Evolutionary conservation across 163 green algal genomes (phyloP), one percentile per base, ranked within the genome.

Genomic region (Scenedesmus sp.): DNA sequence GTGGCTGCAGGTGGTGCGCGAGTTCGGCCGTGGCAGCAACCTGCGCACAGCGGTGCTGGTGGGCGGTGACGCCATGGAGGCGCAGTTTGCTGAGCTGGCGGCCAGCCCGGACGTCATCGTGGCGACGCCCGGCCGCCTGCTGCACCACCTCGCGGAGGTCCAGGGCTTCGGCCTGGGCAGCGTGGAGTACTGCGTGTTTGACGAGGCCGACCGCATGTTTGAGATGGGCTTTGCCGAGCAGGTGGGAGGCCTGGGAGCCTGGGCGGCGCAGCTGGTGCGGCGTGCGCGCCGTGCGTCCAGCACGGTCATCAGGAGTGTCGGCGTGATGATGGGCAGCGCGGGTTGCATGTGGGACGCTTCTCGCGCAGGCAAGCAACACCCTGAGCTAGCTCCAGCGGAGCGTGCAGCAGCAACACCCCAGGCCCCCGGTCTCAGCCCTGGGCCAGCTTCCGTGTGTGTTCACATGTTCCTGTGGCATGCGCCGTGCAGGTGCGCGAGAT

Each of bases 211-310:
- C 94, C 94, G 98, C 16, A 95, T 99, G 83, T 99, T 99, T 90
- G 98, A 99, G 94, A 99, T 99, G 98, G 98, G 98, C 68, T 99
- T 99, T 94, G 95, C 95, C 2, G 94, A 97, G n/a, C 98, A 99
- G 95, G 93, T 99, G 49, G 9, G 5, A n/a, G n/a, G n/a, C n/a
- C n/a, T n/a, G n/a, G n/a, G n/a, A n/a, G n/a, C n/a, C n/a, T n/a
- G n/a, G n/a, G n/a, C n/a, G n/a, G n/a, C n/a, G n/a, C n/a, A n/a
- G n/a, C n/a, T n/a, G n/a, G n/a, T n/a, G n/a, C n/a, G n/a, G n/a
- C n/a, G n/a, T n/a, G n/a, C n/a, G n/a, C n/a, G n/a, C n/a, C n/a
- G n/a, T n/a, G n/a, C n/a, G n/a, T n/a, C n/a, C n/a, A n/a, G n/a
- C n/a, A n/a, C n/a, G n/a, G n/a, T n/a, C n/a, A n/a, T n/a, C n/a